These are phyloP conservation scores for Talaromyces stipitatus DNA, from an alignment of 495 filamentous ascomycete species.

Conservation along the genomic window DNA sequence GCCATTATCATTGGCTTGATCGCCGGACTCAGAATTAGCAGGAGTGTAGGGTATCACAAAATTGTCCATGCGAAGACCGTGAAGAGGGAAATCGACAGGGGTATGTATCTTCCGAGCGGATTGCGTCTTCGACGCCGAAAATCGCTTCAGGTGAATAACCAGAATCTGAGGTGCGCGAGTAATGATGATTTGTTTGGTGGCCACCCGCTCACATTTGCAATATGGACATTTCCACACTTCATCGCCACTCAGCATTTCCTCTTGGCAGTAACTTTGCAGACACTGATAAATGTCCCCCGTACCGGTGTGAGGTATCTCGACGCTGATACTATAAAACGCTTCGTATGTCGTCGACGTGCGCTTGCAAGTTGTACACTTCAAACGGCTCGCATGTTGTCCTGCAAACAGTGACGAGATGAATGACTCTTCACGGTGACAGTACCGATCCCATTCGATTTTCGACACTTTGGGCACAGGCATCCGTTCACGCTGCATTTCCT, in stretches of 20 bases:
- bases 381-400: slow-evolving; percentile 58
- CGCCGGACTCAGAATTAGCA: slow-evolving; percentile 17
- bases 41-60: slow-evolving; percentile 42
- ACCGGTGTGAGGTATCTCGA: slow-evolving; percentile 53
- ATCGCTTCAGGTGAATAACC: slow-evolving; percentile 72
- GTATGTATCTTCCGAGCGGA: slow-evolving; percentile 58
- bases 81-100: slow-evolving; percentile 59
- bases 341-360: slow-evolving; percentile 66
- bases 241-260: slow-evolving; percentile 58
- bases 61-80: slow-evolving; percentile 54
- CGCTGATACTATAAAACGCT: slow-evolving; percentile 59
- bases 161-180: slow-evolving; percentile 63
- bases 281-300: slow-evolving; percentile 54
- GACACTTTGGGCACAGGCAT: slow-evolving; percentile 55
- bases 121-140: slow-evolving; percentile 50
- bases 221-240: slow-evolving; percentile 65
- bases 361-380: slow-evolving; percentile 57
- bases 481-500: slow-evolving; percentile 57
- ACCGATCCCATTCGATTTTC: slow-evolving; percentile 59
- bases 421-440: slow-evolving; percentile 59
- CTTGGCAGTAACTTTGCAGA: slow-evolving; percentile 57
- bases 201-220: slow-evolving; percentile 60
- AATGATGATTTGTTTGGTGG: slow-evolving; percentile 66
- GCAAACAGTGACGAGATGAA: slow-evolving; percentile 63
- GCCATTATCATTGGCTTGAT: slow-evolving; percentile 14